Evolutionary conservation across 495 filamentous ascomycete species (phyloP).

Genomic region (Aspergillus kassunensis): DNA sequence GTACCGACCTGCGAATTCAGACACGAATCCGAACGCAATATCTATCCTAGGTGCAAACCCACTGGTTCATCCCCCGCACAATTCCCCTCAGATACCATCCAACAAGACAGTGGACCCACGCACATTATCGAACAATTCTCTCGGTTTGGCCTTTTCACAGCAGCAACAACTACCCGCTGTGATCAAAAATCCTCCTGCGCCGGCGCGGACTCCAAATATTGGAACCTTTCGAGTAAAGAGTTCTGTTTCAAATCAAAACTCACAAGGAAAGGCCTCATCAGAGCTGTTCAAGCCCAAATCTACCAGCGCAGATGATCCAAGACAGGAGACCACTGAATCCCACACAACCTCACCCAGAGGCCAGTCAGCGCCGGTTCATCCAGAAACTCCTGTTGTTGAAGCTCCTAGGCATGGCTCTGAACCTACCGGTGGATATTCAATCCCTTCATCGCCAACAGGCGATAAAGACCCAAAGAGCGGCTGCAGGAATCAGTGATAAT

Average conservation of each 20-base stretch:
- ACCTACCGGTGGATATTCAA: background rate
- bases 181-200: background rate
- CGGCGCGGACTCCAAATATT: background rate
- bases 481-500: constrained; percentile 4
- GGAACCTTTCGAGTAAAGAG: background rate
- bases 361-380: background rate
- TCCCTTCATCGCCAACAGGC: background rate
- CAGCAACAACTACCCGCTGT: background rate
- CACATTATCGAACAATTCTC: too few species aligned
- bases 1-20: background rate
- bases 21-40: background rate
- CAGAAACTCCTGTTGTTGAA: background rate
- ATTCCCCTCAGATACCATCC: background rate
- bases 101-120: background rate
- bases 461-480: background rate
- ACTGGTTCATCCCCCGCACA: background rate
- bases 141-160: background rate
- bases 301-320: background rate
- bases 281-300: background rate
- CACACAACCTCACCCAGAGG: background rate
- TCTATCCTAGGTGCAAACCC: background rate
- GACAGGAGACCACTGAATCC: background rate
- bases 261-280: too few species aligned
- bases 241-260: too few species aligned
- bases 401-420: background rate